Conservation (phyloP, 768 basidiomycete genomes). For the Pleurotus djamor region DNA sequence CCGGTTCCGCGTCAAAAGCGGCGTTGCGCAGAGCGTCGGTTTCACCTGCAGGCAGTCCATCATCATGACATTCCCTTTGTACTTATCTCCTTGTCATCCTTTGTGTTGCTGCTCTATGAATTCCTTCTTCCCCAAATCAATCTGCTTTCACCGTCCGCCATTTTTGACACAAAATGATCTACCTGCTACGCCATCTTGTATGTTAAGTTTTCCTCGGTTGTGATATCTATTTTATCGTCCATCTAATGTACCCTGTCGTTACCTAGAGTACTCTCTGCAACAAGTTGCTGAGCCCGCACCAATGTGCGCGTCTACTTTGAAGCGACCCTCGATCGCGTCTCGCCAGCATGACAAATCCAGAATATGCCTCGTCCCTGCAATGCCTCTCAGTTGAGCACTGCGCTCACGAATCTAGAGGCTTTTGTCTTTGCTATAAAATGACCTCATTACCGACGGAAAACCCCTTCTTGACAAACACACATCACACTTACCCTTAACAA, state of each 20-base stretch:
- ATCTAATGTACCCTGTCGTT: background rate
- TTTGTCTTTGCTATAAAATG: background rate
- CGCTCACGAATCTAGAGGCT: background rate
- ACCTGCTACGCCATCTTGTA: background rate
- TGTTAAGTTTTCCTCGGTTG: background rate
- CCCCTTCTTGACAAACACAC: background rate
- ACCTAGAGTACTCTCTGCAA: background rate
- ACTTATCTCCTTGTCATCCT: background rate
- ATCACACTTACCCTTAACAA: background rate
- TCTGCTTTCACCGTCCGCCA: background rate
- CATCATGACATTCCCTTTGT: background rate
- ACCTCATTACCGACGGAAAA: background rate
- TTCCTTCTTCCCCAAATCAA: background rate
- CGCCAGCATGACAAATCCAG: too few relatives aligned
- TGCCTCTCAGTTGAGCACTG: too few relatives aligned
- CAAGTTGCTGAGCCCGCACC: background rate
- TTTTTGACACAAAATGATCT: background rate
- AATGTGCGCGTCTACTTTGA: too few relatives aligned
- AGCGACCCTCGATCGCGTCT: too few relatives aligned
- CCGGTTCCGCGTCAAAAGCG: slow-evolving; percentile 12
- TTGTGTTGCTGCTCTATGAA: background rate
- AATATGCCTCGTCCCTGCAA: too few relatives aligned
- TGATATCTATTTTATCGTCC: background rate
- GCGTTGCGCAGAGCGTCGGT: background rate
- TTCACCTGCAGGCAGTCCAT: background rate